These are phyloP conservation scores for Monosporascus sp. DNA, from an alignment of 2,329 filamentous ascomycete genomes.

Conservation along the genomic window DNA sequence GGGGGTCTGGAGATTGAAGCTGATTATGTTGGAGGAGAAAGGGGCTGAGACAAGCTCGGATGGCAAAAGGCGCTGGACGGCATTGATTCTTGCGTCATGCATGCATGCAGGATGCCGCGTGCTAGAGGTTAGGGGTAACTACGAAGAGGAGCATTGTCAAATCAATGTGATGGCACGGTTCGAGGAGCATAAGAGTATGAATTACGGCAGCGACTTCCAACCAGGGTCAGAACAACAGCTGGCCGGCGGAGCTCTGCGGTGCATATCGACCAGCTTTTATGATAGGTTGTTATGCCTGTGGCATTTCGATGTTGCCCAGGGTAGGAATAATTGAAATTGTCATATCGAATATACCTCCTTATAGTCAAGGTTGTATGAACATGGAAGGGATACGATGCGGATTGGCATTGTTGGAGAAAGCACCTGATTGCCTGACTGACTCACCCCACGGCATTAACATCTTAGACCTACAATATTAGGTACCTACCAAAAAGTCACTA, in stretches of 20 bases:
- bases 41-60: constrained; percentile 11
- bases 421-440: background rate
- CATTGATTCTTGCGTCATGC: constrained; percentile 72
- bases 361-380: no score
- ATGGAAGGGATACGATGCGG: no score
- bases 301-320: constrained; percentile 27
- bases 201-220: constrained; percentile 77
- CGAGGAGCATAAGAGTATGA: constrained; percentile 89
- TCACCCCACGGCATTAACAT: background rate
- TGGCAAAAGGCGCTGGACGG: constrained; percentile 14
- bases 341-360: no score
- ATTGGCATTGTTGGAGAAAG: no score
- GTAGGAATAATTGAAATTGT: no score
- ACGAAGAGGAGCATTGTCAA: constrained; percentile 40
- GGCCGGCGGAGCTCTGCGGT: constrained; percentile 30
- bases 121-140: constrained; percentile 37
- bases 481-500: no score
- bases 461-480: no score
- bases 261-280: constrained; percentile 73
- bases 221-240: constrained; percentile 24
- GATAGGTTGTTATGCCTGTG: constrained; percentile 67
- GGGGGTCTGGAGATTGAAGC: constrained; percentile 82
- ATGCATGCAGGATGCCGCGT: constrained; percentile 85
- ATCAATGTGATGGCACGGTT: constrained; percentile 67
- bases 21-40: constrained; percentile 36